phyloP scores from a whole-genome alignment of 2,329 filamentous ascomycete genomes.

The Ascochyta clinopodiicola region DNA sequence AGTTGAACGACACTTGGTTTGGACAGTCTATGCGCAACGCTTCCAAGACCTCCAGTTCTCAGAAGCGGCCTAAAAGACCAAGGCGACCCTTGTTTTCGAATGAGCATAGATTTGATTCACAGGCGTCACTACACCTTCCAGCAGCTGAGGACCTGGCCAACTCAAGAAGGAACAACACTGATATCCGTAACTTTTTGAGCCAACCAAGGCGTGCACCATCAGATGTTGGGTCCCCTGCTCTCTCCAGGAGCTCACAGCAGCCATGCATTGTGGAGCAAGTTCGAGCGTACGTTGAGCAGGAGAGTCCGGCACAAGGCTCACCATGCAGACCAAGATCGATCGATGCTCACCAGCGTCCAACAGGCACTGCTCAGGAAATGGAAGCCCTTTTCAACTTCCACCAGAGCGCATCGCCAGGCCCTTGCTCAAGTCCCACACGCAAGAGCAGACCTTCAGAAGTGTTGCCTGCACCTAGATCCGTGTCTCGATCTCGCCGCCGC shows the following conservation, averaged over 20 bases:
- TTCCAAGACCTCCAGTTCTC: slow-evolving; percentile 1
- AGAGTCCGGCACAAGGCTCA: neutral
- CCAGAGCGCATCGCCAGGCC: neutral
- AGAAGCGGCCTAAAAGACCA: slow-evolving; percentile 4
- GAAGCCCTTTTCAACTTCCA: slow-evolving; percentile 1
- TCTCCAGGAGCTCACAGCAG: neutral
- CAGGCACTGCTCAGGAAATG: neutral
- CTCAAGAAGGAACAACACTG: slow-evolving; percentile 22
- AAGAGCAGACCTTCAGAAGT: neutral
- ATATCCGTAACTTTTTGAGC: slow-evolving; percentile 37
- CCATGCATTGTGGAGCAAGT: slow-evolving; percentile 10
- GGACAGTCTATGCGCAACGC: slow-evolving; percentile 22
- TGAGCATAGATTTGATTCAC: neutral
- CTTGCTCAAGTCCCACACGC: slow-evolving; percentile 2
- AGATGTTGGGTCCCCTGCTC: neutral
- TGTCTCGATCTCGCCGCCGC: neutral
- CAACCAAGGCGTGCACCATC: neutral
- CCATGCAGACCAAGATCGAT: neutral
- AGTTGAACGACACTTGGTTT: slow-evolving; percentile 28
- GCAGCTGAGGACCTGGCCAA: neutral
- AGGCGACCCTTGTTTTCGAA: neutral
- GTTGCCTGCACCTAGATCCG: neutral
- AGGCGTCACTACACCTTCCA: neutral
- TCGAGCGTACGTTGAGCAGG: slow-evolving; percentile 13
- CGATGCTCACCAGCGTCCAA: neutral